Conservation (phyloP, 2,329 filamentous ascomycete genomes). For the Fusarium beomiforme region DNA sequence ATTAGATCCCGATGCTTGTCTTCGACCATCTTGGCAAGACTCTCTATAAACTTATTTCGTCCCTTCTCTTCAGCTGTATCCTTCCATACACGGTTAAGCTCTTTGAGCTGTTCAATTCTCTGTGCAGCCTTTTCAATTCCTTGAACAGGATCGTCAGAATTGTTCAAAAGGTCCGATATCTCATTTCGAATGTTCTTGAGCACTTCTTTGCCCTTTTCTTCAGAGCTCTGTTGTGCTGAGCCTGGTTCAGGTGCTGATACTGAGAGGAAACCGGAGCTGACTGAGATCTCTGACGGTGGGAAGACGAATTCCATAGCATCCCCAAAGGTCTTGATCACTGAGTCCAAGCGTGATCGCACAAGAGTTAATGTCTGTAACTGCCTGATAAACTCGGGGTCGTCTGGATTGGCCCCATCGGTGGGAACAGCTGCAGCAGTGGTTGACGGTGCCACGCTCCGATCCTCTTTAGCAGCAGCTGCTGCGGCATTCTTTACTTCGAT, state of each 20-base stretch:
- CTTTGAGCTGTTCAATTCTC: conserved; percentile 80
- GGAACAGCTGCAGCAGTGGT: conserved; percentile 21
- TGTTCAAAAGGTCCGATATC: conserved; percentile 72
- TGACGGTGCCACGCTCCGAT: conserved; percentile 37
- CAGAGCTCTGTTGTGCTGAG: conserved; percentile 70
- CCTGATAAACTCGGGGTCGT: conserved; percentile 75
- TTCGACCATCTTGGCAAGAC: conserved; percentile 82
- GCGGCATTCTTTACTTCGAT: conserved; percentile 40
- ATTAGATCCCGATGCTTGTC: conserved; percentile 70
- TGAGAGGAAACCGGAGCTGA: conserved; percentile 86
- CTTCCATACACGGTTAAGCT: conserved; percentile 85
- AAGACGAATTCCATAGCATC: conserved; percentile 96
- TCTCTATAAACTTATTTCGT: conserved; percentile 81
- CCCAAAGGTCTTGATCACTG: conserved; percentile 90
- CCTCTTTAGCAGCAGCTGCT: conserved; percentile 20
- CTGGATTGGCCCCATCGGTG: conserved; percentile 24
- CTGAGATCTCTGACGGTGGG: conserved; percentile 85
- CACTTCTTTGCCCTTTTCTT: conserved; percentile 89
- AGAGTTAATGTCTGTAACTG: conserved; percentile 84
- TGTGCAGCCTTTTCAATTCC: conserved; percentile 79
- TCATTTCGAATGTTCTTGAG: conserved; percentile 76
- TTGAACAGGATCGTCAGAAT: conserved; percentile 65
- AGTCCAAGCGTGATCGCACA: conserved; percentile 85
- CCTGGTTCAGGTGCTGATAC: conserved; percentile 86
- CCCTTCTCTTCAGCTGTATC: conserved; percentile 96